phyloP scores from a whole-genome alignment of 176 grass and related monocot species.

The Hordeum marinum region DNA sequence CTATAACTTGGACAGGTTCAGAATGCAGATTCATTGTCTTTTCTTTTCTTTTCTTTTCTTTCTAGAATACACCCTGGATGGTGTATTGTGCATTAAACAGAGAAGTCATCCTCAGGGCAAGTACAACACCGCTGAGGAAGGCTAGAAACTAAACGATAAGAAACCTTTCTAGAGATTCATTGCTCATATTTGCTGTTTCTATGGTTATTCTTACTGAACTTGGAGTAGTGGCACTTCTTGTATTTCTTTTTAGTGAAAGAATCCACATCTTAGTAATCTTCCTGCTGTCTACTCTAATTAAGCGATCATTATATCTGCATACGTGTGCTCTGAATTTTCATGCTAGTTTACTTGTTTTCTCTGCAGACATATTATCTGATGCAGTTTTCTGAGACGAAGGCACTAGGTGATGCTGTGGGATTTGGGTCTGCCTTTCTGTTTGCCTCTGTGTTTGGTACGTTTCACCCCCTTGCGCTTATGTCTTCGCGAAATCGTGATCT shows the following conservation, averaged over 20 bases:
- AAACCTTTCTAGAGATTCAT: neutral
- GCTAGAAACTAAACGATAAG: too few species aligned
- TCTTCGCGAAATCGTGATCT: neutral
- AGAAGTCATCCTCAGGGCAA: neutral
- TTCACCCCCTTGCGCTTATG: neutral
- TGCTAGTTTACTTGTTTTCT: neutral
- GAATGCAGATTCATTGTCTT: neutral
- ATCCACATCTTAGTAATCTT: neutral
- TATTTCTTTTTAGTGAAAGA: neutral
- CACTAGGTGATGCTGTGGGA: slow-evolving; percentile 54
- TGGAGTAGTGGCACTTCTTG: neutral
- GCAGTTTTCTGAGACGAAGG: slow-evolving; percentile 82
- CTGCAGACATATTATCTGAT: slow-evolving; percentile 80
- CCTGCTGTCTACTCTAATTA: neutral
- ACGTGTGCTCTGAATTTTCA: neutral
- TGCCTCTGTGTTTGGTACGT: slow-evolving; percentile 61
- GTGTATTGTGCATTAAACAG: neutral
- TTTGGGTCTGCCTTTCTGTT: slow-evolving; percentile 91
- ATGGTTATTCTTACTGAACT: neutral
- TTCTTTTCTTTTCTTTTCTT: neutral
- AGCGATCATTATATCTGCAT: neutral
- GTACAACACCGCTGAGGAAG: neutral
- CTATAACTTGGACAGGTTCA: neutral
- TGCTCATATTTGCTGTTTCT: neutral
- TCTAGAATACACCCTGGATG: neutral